A percentile compares a stretch with the other conserved stretches of the same genome.
phyloP scores from a whole-genome alignment of 1,284 basidiomycete species.

The Heimioporus punctisporus region DNA sequence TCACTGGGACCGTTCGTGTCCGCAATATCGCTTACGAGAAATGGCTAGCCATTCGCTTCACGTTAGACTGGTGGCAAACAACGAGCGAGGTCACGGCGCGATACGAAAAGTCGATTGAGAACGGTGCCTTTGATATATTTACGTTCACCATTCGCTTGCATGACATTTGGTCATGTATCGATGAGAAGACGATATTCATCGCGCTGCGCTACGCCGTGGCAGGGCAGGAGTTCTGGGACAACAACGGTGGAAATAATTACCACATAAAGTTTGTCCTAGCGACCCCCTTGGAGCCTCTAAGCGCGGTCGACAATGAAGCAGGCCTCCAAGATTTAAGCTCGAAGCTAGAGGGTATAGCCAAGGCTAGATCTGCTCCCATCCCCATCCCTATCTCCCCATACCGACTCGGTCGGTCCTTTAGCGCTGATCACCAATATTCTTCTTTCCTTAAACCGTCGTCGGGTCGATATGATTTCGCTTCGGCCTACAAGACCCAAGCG shows the following conservation, averaged over 20 bases:
- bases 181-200: constrained; percentile 85
- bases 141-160: constrained; percentile 66
- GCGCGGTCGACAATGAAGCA: constrained; percentile 20
- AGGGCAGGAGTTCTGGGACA: constrained; percentile 89
- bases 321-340: constrained; percentile 49
- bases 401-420: constrained; percentile 23
- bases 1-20: constrained; percentile 78
- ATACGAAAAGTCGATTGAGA: constrained; percentile 67
- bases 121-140: constrained; percentile 69
- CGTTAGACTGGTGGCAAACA: constrained; percentile 95
- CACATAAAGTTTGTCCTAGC: constrained; percentile 57
- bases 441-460: constrained; percentile 28
- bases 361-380: constrained; percentile 35
- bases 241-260: constrained; percentile 85
- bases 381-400: constrained; percentile 16
- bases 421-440: constrained; percentile 23
- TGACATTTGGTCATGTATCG: constrained; percentile 70
- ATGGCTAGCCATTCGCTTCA: constrained; percentile 89
- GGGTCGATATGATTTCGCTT: constrained; percentile 57
- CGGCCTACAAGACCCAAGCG: constrained; percentile 51
- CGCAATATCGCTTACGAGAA: constrained; percentile 90
- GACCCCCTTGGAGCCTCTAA: constrained; percentile 12
- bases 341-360: constrained; percentile 60
- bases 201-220: constrained; percentile 80
- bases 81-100: constrained; percentile 91